Evolutionary conservation across 352 stramenopile genomes (phyloP), one percentile per base, ranked within the genome.

Genomic region (Thraustochytrium sp.): DNA sequence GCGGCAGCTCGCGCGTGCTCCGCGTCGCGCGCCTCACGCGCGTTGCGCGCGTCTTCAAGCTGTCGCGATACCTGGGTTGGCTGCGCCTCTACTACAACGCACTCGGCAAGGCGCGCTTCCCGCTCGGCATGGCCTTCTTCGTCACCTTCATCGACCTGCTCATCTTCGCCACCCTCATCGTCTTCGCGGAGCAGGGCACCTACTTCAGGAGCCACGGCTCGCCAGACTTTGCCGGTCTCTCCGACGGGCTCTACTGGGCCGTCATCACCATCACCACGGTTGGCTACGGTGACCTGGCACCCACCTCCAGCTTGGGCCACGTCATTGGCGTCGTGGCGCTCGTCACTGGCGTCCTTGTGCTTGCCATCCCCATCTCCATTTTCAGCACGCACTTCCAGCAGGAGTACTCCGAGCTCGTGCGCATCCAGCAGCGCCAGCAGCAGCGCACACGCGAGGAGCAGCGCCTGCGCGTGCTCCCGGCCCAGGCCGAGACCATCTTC

Each of bases 241-340:
- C 90, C 0, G 86, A 89, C 31, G 92, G 90, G 2, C 93, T 95
- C 36, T 96, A 92, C 90, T 96, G 91, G 91, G 92, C 92, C 64
- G 91, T 96, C 63, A 91, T 96, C 73, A 96, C 92, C n/a, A 94
- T 95, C 89, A 96, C 92, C 31, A 96, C 92, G 0, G 92, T 96
- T 2, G 92, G 92, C 0, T 96, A 96, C 72, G 92, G 92, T 1
- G 92, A 96, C 65, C 91, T 94, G 87, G 91, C 88, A 2, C 92
- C 92, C 2, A 90, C 93, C 80, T 94, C 91, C 13, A 86, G 89
- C 36, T 26, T 83, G 2, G 92, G 92, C 3, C 92, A 93, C 59
- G 73, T 95, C 21, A 85, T 96, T 5, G 92, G 91, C 53, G 89
- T 89, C 29, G 85, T 88, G 38, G 91, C 88, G 8, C 89, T 94